Base-by-base conservation (phyloP, 2,329 filamentous ascomycete species). In the Arthrobotrys entomopaga region DNA sequence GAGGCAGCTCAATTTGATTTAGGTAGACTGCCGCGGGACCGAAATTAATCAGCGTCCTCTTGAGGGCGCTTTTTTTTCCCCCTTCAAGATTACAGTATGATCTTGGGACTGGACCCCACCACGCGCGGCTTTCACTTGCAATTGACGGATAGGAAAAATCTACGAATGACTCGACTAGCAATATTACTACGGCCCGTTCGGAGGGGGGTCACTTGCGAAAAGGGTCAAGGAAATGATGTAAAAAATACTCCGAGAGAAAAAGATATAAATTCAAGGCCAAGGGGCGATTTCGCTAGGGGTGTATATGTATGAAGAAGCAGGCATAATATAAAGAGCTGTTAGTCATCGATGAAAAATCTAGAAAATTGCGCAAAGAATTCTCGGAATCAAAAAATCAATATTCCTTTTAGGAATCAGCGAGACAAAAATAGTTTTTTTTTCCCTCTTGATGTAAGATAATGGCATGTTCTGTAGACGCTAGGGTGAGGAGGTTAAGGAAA, bases 311-410 rank as follows among this genome's bases (percentile, higher is more conserved):
- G n/a, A n/a, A 34, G 29, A 34, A 34, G 29, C 29, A 3, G 5
- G 29, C 10, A 34, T 6, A 34, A 7, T 34, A 34, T 6, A 34
- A 7, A 34, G 29, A 5, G 29, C 29, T 34, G 10, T 6, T 10
- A 34, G 29, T n/a, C n/a, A 8, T 29, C 26, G 6, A 10, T 7
- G 10, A 34, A 34, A 34, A 34, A 3, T 34, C 24, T 7, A 16
- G 20, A 43, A 57, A 57, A 57, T 57, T 57, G 53, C 53, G 53
- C 53, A 57, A n/a, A 57, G 38, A 43, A 40, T 50, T 50, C 40
- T 58, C 46, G 46, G 46, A 49, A 8, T 20, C 24, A 3, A 26
- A 26, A 26, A n/a, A n/a, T n/a, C n/a, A n/a, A 26, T 26, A 26
- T 26, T 7, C 24, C 29, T 34, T 7, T 7, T 7, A 34, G 10